These are phyloP conservation scores for Madurella fahalii DNA, from an alignment of 2,329 filamentous ascomycete genomes.

Conservation along the genomic window DNA sequence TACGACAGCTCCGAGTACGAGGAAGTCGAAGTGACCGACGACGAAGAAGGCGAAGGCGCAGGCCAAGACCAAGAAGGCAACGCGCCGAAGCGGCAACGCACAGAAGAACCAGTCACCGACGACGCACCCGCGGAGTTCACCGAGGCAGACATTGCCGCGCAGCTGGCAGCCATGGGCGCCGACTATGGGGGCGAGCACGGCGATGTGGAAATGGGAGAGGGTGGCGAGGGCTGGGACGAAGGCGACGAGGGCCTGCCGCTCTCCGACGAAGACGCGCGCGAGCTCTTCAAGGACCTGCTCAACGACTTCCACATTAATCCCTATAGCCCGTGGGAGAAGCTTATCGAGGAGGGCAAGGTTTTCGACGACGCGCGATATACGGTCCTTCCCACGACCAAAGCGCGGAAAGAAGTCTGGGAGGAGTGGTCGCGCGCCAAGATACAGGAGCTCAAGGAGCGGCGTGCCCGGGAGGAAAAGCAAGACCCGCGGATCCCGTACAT, in stretches of 20 bases:
- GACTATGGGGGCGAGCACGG: slow-evolving; percentile 64
- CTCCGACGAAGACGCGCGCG: slow-evolving; percentile 69
- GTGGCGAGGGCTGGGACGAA: slow-evolving; percentile 60
- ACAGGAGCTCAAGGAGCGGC: slow-evolving; percentile 64
- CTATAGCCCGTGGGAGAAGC: slow-evolving; percentile 85
- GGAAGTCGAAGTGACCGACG: slow-evolving; percentile 65
- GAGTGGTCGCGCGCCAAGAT: slow-evolving; percentile 80
- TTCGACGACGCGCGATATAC: slow-evolving; percentile 86
- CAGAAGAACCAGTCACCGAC: slow-evolving; percentile 37
- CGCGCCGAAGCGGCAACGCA: slow-evolving; percentile 46
- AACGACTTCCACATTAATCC: slow-evolving; percentile 79
- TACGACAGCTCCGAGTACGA: slow-evolving; percentile 72
- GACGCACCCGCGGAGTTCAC: slow-evolving; percentile 70
- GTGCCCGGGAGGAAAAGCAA: slow-evolving; percentile 70
- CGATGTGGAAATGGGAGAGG: slow-evolving; percentile 63
- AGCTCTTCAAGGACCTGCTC: slow-evolving; percentile 80
- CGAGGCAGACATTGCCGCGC: slow-evolving; percentile 91
- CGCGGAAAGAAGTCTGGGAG: slow-evolving; percentile 76
- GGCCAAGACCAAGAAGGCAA: slow-evolving; percentile 46
- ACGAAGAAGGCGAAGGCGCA: slow-evolving; percentile 53
- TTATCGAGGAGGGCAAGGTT: slow-evolving; percentile 77
- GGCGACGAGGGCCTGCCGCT: slow-evolving; percentile 67
- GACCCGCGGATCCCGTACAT: slow-evolving; percentile 83
- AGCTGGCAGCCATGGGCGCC: slow-evolving; percentile 83
- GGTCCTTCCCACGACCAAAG: slow-evolving; percentile 73